A percentile compares a stretch with the other conserved stretches of the same genome.
phyloP scores from a whole-genome alignment of 768 basidiomycete species.

The Lactarius hatsudake region DNA sequence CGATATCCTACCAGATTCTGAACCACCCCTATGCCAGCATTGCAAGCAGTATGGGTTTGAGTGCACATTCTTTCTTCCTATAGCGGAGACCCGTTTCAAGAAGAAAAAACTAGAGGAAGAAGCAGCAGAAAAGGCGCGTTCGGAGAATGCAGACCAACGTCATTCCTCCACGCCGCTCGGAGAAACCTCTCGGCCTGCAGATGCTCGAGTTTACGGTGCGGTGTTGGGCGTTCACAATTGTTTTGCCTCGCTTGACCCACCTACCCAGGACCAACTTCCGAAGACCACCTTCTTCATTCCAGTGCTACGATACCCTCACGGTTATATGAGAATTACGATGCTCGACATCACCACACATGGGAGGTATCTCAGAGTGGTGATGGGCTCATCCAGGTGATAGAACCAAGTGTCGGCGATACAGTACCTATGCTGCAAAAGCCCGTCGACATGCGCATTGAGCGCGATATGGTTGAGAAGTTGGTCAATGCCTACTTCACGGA shows the following conservation, averaged over 20 bases:
- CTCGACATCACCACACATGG: conserved; percentile 84
- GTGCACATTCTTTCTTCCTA: conserved; percentile 97
- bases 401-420: conserved; percentile 56
- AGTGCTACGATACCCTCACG: conserved; percentile 82
- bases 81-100: conserved; percentile 98
- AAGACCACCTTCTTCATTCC: conserved; percentile 86
- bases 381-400: conserved; percentile 81
- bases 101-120: conserved; percentile 88
- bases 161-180: conserved; percentile 45
- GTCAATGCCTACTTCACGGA: conserved; percentile 91
- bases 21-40: conserved; percentile 85
- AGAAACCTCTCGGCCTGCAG: conserved; percentile 48
- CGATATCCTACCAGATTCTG: conserved; percentile 76
- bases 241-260: not conserved
- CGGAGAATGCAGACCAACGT: conserved; percentile 38
- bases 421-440: conserved; percentile 56
- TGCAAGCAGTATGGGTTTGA: conserved; percentile 93
- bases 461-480: conserved; percentile 73
- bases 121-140: conserved; percentile 34
- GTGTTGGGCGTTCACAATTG: conserved; percentile 3
- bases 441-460: conserved; percentile 70
- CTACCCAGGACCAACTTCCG: conserved; percentile 77
- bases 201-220: conserved; percentile 56
- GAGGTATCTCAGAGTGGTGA: conserved; percentile 82
- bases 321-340: conserved; percentile 84